These are phyloP conservation scores for Irpex rosettiformis DNA, from an alignment of 1,284 basidiomycete genomes.

Conservation along the genomic window DNA sequence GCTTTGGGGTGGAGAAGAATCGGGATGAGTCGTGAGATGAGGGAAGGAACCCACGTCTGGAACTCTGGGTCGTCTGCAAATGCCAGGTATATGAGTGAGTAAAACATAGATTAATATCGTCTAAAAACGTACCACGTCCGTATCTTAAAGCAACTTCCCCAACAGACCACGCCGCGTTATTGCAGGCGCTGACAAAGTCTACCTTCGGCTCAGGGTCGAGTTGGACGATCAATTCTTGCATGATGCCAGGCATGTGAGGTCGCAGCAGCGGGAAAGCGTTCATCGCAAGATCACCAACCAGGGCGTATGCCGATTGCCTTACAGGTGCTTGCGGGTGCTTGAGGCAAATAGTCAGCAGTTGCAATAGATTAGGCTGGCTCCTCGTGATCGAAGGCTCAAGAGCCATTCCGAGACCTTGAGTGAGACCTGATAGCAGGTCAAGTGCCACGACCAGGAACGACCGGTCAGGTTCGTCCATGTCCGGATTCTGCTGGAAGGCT, in stretches of 20 bases:
- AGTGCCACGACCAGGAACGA: constrained; percentile 97
- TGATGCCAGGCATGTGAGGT: constrained; percentile 82
- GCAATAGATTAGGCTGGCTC: constrained; percentile 74
- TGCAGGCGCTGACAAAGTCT: constrained; percentile 95
- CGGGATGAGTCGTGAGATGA: constrained; percentile 88
- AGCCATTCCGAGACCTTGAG: constrained; percentile 86
- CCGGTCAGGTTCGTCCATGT: constrained; percentile 90
- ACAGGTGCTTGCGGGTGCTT: constrained; percentile 96
- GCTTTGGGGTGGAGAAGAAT: constrained; percentile 91
- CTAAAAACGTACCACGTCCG: constrained; percentile 53
- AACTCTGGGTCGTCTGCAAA: constrained; percentile 73
- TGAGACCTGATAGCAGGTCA: constrained; percentile 92
- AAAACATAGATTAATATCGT: constrained; percentile 9
- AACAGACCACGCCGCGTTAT: constrained; percentile 99
- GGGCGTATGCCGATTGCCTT: constrained; percentile 94
- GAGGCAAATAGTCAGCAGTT: constrained; percentile 79
- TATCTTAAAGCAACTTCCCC: constrained; percentile 94
- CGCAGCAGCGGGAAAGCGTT: constrained; percentile 87
- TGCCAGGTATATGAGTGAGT: constrained; percentile 11
- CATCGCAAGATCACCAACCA: constrained; percentile 98
- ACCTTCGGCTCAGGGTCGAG: constrained; percentile 88
- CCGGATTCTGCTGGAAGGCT: constrained; percentile 79
- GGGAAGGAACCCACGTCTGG: constrained; percentile 82
- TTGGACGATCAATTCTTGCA: constrained; percentile 88
- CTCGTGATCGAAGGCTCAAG: constrained; percentile 70